A percentile compares a stretch with the other conserved stretches of the same genome.
Evolutionary conservation across 2,329 filamentous ascomycete species (phyloP).

Genomic region (Trichoderma cornu-damae): DNA sequence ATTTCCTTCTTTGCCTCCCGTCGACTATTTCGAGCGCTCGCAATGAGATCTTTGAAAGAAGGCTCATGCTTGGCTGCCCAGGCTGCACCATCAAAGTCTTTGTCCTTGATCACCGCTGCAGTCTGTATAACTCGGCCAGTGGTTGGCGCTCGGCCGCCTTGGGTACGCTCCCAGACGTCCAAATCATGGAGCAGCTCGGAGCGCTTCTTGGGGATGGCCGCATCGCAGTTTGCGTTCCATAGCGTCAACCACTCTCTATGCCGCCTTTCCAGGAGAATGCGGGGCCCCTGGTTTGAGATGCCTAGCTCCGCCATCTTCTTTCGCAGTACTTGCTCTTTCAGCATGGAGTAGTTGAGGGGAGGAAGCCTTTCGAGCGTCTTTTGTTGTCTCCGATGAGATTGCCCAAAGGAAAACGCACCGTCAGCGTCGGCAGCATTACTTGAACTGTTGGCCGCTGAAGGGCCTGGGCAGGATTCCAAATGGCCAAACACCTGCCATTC

Average conservation of each 20-base stretch:
- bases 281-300: conserved; percentile 64
- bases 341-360: conserved; percentile 75
- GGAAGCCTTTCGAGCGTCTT: conserved; percentile 61
- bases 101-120: conserved; percentile 61
- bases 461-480: conserved; percentile 59
- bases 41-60: conserved; percentile 76
- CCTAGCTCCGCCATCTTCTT: conserved; percentile 80
- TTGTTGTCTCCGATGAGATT: conserved; percentile 29
- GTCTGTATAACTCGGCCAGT: conserved; percentile 36
- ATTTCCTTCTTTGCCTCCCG: conserved; percentile 33
- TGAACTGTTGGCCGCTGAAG: conserved; percentile 24
- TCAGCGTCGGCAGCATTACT: background rate
- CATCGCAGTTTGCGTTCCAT: conserved; percentile 96
- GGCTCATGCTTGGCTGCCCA: conserved; percentile 69
- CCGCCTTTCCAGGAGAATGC: conserved; percentile 66
- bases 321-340: conserved; percentile 72
- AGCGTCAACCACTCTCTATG: conserved; percentile 93
- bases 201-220: conserved; percentile 64
- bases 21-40: conserved; percentile 60
- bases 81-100: conserved; percentile 76
- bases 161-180: conserved; percentile 79
- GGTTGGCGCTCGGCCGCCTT: conserved; percentile 57
- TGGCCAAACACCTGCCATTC: conserved; percentile 72
- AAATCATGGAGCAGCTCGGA: conserved; percentile 71
- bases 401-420: conserved; percentile 17